phyloP scores from a whole-genome alignment of 306 rosid species.

The Rosa persica region DNA sequence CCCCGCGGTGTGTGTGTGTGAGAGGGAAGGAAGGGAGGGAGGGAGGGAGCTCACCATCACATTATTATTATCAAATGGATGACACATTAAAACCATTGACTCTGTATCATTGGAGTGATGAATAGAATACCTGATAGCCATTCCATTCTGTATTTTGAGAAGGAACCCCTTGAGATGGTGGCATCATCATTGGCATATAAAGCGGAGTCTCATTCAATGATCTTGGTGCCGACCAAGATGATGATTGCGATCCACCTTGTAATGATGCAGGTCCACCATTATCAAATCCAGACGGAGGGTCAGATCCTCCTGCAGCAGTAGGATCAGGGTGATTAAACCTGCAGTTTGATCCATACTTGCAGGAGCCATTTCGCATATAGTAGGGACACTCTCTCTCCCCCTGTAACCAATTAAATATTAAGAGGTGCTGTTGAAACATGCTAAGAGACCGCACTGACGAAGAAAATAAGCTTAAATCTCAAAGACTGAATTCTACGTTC shows the following conservation, averaged over 20 bases:
- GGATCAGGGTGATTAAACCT: conserved; percentile 98
- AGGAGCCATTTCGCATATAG: conserved; percentile 94
- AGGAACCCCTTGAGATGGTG: conserved; percentile 62
- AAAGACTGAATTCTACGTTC: neutral
- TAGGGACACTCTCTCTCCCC: conserved; percentile 86
- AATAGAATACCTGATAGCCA: conserved; percentile 64
- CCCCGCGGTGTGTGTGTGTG: neutral
- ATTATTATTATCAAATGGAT: neutral
- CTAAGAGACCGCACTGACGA: neutral
- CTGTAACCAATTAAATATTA: conserved; percentile 41
- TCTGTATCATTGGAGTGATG: neutral
- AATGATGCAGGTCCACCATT: conserved; percentile 56
- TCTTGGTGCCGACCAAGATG: conserved; percentile 68
- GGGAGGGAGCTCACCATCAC: no score
- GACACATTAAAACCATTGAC: neutral
- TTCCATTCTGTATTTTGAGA: conserved; percentile 71
- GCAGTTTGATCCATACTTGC: conserved; percentile 90
- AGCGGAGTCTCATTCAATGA: conserved; percentile 61
- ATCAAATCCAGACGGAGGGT: conserved; percentile 53
- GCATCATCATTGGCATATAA: conserved; percentile 59
- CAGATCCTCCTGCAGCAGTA: conserved; percentile 56
- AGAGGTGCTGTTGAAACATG: neutral
- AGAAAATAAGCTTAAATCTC: neutral
- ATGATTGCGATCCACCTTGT: conserved; percentile 54
- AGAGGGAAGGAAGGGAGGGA: neutral